Evolutionary conservation across 352 stramenopile genomes (phyloP).

Genomic region (Globisporangium lucens): DNA sequence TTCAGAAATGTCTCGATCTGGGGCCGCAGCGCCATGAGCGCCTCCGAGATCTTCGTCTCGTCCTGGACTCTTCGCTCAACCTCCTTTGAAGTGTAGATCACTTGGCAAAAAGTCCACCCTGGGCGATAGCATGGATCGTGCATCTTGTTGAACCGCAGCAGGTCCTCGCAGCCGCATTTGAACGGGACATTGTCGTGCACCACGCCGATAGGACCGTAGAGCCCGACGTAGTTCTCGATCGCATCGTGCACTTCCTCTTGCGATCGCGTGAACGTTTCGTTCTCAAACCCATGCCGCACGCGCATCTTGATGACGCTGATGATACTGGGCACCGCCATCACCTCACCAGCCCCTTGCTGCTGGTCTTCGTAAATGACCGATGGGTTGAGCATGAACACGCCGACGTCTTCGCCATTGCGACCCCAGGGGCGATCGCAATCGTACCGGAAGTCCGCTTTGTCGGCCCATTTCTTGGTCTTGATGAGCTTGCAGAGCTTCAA

Average conservation of each 20-base stretch:
- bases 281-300: conserved; percentile 60
- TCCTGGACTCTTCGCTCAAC: conserved; percentile 41
- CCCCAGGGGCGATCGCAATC: conserved; percentile 70
- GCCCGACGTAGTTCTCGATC: conserved; percentile 55
- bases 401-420: conserved; percentile 38
- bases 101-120: conserved; percentile 62
- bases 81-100: conserved; percentile 61
- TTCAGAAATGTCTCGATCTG: conserved; percentile 60
- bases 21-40: conserved; percentile 42
- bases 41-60: conserved; percentile 41
- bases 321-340: conserved; percentile 46
- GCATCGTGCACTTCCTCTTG: conserved; percentile 43
- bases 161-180: conserved; percentile 65
- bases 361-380: conserved; percentile 48
- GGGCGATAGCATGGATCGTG: conserved; percentile 58
- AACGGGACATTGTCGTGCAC: conserved; percentile 61
- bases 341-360: conserved; percentile 15
- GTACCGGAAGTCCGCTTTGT: conserved; percentile 75
- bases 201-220: conserved; percentile 61
- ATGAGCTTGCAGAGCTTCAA: conserved; percentile 53
- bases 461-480: conserved; percentile 59
- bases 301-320: conserved; percentile 60
- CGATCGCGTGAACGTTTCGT: conserved; percentile 52
- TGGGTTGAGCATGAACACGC: conserved; percentile 49
- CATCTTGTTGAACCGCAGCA: conserved; percentile 64